Base-by-base conservation (phyloP, 2,329 filamentous ascomycete genomes). In the Aspergillus brunneoviolaceus region DNA sequence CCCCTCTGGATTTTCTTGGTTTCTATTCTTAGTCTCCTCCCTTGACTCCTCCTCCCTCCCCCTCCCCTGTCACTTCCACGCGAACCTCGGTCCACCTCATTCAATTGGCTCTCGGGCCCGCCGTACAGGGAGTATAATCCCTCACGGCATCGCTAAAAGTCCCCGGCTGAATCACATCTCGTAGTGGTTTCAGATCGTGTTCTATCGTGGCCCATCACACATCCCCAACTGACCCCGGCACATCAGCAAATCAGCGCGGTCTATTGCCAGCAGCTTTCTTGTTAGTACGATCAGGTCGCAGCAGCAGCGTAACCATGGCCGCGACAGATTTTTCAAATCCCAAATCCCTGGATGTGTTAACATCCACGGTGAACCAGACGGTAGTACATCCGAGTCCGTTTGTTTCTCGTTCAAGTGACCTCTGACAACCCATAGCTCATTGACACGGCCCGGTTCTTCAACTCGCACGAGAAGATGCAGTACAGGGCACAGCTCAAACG, bases 371-470 rank as follows among this genome's bases (percentile, higher is more conserved):
- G 55, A 76, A 78, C 58, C 70, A 74, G 60, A 77, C 74, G 57
- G 76, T 77, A 70, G 57, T 48, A 7, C 21, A 23, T 25, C 19
- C 19, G 5, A 19, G 2, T 19, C 19, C 25, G 11, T 12, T n/a
- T 21, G 27, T 35, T 47, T 39, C 21, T 45, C 23, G 11, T 33
- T 7, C 19, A 29, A 48, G 42, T 35, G 14, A 21, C 10, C 33
- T 64, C 70, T 72, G 60, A 73, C 60, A 11, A 19, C 48, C n/a
- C 19, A 19, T 64, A 79, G 77, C 71, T 79, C 27, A 68, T 78
- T 57, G 77, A 78, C 35, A 77, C 74, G 12, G 76, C 74, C 21
- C 74, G 76, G 9, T 74, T 77, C 57, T 78, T 79, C 55, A 74
- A 72, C 53, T 71, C 74, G 14, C 67, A 68, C 5, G 74, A 71